Evolutionary conservation across 305 asterid species (phyloP).

Genomic region (Solanum aculeatissimum): DNA sequence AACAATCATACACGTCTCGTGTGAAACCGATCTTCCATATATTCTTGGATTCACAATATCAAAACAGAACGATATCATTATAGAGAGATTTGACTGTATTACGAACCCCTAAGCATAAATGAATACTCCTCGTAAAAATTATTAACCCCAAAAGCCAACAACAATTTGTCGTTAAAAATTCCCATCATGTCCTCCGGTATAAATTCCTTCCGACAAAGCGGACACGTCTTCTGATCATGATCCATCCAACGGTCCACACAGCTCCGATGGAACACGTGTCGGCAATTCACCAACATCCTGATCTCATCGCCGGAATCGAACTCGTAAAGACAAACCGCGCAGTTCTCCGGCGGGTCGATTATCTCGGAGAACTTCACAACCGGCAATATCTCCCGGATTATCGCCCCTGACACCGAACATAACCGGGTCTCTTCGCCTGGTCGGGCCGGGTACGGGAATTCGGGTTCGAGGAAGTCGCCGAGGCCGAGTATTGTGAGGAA

Average conservation of each 20-base stretch:
- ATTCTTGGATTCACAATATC: not conserved
- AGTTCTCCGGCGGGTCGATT: conserved; percentile 44
- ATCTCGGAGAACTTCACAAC: conserved; percentile 50
- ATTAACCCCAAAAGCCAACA: conserved; percentile 47
- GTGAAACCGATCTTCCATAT: not conserved
- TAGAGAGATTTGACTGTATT: not conserved
- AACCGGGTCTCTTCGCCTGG: conserved; percentile 9
- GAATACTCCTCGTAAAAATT: not conserved
- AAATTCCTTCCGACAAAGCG: conserved; percentile 62
- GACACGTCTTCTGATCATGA: conserved; percentile 76
- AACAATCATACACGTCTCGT: not conserved
- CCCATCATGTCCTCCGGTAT: conserved; percentile 63
- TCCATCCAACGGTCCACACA: conserved; percentile 98
- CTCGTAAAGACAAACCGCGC: conserved; percentile 74
- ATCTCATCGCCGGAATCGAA: conserved; percentile 61
- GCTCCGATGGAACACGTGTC: conserved; percentile 68
- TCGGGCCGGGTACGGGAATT: conserved; percentile 12
- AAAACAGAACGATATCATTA: not conserved
- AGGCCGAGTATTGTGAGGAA: conserved; percentile 42
- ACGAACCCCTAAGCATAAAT: not conserved
- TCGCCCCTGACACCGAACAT: conserved; percentile 37
- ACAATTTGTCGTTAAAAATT: conserved; percentile 49
- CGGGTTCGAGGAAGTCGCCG: conserved; percentile 46
- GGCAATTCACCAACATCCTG: conserved; percentile 66
- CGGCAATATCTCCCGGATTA: conserved; percentile 66